Evolutionary conservation across 345 rosid species (phyloP).

Genomic region (Euclidium syriacum): DNA sequence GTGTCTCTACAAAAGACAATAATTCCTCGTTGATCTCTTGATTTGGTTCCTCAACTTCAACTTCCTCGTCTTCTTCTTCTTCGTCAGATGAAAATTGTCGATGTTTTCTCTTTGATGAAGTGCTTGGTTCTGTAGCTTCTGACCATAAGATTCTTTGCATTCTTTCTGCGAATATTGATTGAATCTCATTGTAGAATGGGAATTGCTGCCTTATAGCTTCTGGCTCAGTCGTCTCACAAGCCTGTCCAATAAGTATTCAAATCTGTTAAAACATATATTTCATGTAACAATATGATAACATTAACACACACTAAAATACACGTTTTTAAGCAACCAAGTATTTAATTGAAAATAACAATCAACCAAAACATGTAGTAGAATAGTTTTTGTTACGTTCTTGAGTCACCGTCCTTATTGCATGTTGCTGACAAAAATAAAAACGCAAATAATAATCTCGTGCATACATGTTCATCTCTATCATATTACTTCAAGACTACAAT

Average conservation of each 20-base stretch:
- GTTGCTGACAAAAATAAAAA: too few relatives aligned
- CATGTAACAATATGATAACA: too few relatives aligned
- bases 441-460: not conserved
- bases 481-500: not conserved
- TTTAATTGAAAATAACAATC: too few relatives aligned
- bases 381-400: too few relatives aligned
- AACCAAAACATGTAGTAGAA: too few relatives aligned
- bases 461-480: not conserved
- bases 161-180: slow-evolving; percentile 56
- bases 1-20: slow-evolving; percentile 25
- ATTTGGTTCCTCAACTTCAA: slow-evolving; percentile 9
- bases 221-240: slow-evolving; percentile 72
- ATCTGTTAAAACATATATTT: not conserved
- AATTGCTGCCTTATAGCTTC: slow-evolving; percentile 76
- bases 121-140: slow-evolving; percentile 62
- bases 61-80: slow-evolving; percentile 46
- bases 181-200: slow-evolving; percentile 73
- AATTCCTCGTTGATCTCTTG: slow-evolving; percentile 28
- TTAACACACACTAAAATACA: too few relatives aligned
- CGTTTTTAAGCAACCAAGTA: too few relatives aligned
- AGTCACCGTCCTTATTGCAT: too few relatives aligned
- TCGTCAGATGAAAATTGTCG: slow-evolving; percentile 65
- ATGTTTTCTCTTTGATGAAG: slow-evolving; percentile 54
- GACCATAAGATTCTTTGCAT: slow-evolving; percentile 80
- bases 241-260: slow-evolving; percentile 37